Evolutionary conservation across 129 eudicot species (phyloP).

Genomic region (Escallonia rubra): DNA sequence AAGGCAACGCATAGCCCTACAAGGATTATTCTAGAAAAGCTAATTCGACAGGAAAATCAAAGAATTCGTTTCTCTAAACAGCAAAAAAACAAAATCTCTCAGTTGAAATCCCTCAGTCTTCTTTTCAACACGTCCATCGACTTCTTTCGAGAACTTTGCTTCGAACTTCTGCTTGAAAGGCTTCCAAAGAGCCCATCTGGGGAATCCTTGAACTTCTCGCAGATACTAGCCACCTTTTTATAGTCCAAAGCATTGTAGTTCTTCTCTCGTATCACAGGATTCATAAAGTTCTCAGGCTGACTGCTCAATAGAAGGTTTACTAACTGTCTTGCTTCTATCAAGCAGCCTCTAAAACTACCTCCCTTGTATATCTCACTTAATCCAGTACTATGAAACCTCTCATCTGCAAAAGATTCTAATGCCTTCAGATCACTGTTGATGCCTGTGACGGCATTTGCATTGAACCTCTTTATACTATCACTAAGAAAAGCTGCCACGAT

Average conservation of each 20-base stretch:
- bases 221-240: conserved; percentile 48
- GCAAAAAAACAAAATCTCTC: conserved; percentile 3
- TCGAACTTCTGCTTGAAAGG: conserved; percentile 51
- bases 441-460: conserved; percentile 41
- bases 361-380: conserved; percentile 52
- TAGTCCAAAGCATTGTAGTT: conserved; percentile 47
- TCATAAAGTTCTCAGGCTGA: conserved; percentile 68
- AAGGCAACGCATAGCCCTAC: too few relatives aligned
- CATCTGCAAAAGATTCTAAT: conserved; percentile 51
- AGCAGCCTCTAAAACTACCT: conserved; percentile 40
- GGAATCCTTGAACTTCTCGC: conserved; percentile 61
- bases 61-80: neutral
- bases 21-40: too few relatives aligned
- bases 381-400: conserved; percentile 48
- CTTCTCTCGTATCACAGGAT: conserved; percentile 57
- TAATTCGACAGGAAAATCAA: neutral
- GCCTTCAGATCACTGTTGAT: conserved; percentile 46
- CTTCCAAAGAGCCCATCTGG: conserved; percentile 58
- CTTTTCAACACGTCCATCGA: conserved; percentile 54
- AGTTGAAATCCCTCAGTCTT: conserved; percentile 56
- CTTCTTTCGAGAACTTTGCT: conserved; percentile 52
- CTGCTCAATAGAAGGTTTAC: conserved; percentile 54
- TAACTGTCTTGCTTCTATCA: conserved; percentile 60
- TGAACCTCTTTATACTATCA: conserved; percentile 58
- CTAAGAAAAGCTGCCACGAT: conserved; percentile 53